phyloP scores from a whole-genome alignment of 768 basidiomycete genomes.

The Mycena kentingensis region DNA sequence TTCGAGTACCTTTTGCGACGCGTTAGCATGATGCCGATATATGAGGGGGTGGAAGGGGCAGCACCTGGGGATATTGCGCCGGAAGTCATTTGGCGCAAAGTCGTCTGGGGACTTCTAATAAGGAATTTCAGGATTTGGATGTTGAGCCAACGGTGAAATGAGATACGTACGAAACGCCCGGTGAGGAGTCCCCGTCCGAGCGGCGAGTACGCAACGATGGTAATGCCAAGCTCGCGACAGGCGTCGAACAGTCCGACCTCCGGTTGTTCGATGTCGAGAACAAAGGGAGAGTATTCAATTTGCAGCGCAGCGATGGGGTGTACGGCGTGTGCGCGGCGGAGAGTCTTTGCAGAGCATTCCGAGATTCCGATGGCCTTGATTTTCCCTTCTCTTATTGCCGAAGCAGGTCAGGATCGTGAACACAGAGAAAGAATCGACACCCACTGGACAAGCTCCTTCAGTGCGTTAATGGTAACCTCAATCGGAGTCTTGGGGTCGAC shows the following conservation, averaged over 20 bases:
- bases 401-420: too few species aligned
- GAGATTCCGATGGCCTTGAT: constrained; percentile 54
- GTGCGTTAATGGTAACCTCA: constrained; percentile 35
- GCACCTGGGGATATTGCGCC: constrained; percentile 29
- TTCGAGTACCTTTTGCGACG: constrained; percentile 25
- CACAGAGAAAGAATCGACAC: constrained; percentile 12
- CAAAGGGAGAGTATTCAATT: constrained; percentile 55
- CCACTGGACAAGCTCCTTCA: constrained; percentile 40
- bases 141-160: neutral
- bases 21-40: too few species aligned
- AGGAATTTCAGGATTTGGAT: neutral
- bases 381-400: constrained; percentile 40
- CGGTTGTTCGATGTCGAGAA: constrained; percentile 47
- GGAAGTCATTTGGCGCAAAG: constrained; percentile 32
- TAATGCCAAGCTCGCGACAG: constrained; percentile 50
- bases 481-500: constrained; percentile 32
- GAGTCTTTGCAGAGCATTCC: constrained; percentile 47
- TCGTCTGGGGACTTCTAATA: constrained; percentile 34
- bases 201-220: constrained; percentile 54
- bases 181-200: constrained; percentile 56
- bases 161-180: constrained; percentile 40
- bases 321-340: constrained; percentile 52
- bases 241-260: constrained; percentile 44
- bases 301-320: constrained; percentile 54
- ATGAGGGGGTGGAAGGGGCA: neutral